Evolutionary conservation across 2,329 filamentous ascomycete species (phyloP).

Genomic region (Lasiodiplodia gonubiensis): DNA sequence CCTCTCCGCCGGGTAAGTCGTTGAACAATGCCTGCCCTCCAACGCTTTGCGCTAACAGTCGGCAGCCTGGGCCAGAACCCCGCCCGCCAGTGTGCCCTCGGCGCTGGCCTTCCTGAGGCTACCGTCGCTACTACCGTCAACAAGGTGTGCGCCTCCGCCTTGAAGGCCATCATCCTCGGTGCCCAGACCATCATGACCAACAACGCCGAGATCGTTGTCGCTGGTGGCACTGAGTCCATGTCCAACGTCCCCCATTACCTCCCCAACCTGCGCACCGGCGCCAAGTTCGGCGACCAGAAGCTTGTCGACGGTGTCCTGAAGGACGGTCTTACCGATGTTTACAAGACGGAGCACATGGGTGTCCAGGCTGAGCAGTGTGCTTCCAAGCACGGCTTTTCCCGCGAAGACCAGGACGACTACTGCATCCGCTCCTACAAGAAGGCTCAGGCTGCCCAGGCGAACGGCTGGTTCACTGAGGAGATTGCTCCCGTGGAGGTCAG

Average conservation of each 20-base stretch:
- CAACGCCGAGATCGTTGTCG: slow-evolving; percentile 89
- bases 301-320: slow-evolving; percentile 91
- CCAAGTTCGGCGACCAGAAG: slow-evolving; percentile 91
- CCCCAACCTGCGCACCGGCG: slow-evolving; percentile 80
- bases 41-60: slow-evolving; percentile 28
- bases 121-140: slow-evolving; percentile 93
- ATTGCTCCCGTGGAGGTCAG: slow-evolving; percentile 89
- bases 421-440: slow-evolving; percentile 95
- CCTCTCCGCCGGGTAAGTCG: slow-evolving; percentile 83
- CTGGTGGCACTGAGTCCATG: slow-evolving; percentile 97
- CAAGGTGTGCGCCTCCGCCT: slow-evolving; percentile 95
- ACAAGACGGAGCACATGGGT: slow-evolving; percentile 97
- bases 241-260: slow-evolving; percentile 97
- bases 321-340: slow-evolving; percentile 93
- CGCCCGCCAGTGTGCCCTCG: slow-evolving; percentile 89
- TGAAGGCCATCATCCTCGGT: slow-evolving; percentile 93
- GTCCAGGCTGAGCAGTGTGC: slow-evolving; percentile 91
- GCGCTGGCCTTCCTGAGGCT: slow-evolving; percentile 79
- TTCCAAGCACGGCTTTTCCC: slow-evolving; percentile 76
- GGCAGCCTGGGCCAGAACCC: slow-evolving; percentile 93
- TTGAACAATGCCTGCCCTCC: background rate
- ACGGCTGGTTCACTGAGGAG: slow-evolving; percentile 80
- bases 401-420: slow-evolving; percentile 92
- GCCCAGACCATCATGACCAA: slow-evolving; percentile 98
- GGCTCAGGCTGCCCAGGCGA: slow-evolving; percentile 83